Conservation (phyloP, 352 stramenopile species). For the Globisporangium takayamanum region DNA sequence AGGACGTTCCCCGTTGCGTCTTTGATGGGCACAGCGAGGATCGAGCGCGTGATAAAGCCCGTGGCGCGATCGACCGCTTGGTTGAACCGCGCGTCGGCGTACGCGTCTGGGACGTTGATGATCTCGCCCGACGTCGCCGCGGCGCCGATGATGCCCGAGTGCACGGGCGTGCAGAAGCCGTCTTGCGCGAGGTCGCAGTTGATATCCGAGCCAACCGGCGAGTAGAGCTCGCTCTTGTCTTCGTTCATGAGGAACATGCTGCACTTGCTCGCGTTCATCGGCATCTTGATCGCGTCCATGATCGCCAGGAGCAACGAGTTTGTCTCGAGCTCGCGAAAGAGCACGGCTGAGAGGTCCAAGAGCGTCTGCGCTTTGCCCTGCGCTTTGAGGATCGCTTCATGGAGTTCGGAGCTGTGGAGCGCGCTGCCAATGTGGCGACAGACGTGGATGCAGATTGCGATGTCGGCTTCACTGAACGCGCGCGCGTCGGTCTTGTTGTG, state of each 20-base stretch:
- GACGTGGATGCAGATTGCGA: slow-evolving; percentile 46
- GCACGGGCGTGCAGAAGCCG: slow-evolving; percentile 46
- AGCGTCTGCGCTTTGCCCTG: slow-evolving; percentile 63
- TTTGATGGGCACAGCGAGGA: slow-evolving; percentile 81
- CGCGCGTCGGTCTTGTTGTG: slow-evolving; percentile 27
- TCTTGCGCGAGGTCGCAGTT: slow-evolving; percentile 31
- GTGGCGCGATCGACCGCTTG: slow-evolving; percentile 46
- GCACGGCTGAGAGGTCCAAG: slow-evolving; percentile 51
- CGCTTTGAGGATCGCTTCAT: slow-evolving; percentile 46
- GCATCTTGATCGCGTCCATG: slow-evolving; percentile 44
- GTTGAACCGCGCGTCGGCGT: slow-evolving; percentile 62
- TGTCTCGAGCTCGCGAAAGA: slow-evolving; percentile 63
- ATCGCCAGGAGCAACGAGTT: slow-evolving; percentile 46
- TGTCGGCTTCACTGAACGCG: slow-evolving; percentile 42
- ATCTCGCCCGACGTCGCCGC: slow-evolving; percentile 60
- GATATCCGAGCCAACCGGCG: slow-evolving; percentile 38
- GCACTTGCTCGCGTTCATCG: slow-evolving; percentile 45
- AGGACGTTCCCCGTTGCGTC: slow-evolving; percentile 59
- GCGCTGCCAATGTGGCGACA: slow-evolving; percentile 48
- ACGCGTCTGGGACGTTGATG: slow-evolving; percentile 75
- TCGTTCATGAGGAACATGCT: slow-evolving; percentile 66
- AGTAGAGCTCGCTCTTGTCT: slow-evolving; percentile 49
- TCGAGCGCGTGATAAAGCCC: slow-evolving; percentile 59
- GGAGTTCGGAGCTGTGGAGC: slow-evolving; percentile 49
- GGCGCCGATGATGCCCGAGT: slow-evolving; percentile 42